A percentile compares a stretch with the other conserved stretches of the same genome.
Evolutionary conservation across 768 basidiomycete genomes (phyloP).

Genomic region (Termitomyces sp.): DNA sequence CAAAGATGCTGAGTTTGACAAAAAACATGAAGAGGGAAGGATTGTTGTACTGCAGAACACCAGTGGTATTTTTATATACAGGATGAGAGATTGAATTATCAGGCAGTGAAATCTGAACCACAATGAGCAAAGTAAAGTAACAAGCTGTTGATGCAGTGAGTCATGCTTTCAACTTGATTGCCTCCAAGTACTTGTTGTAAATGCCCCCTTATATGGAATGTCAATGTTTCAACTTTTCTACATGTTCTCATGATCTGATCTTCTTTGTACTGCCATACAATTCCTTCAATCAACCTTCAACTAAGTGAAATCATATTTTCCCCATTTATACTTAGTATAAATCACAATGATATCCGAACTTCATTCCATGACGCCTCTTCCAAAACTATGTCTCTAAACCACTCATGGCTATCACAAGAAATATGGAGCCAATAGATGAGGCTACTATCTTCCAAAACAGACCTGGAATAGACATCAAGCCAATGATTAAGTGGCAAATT

Average conservation of each 20-base stretch:
- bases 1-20: conserved; percentile 97
- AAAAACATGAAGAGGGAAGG: conserved; percentile 66
- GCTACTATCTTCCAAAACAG: no score
- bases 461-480: no score
- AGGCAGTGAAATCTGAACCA: background rate
- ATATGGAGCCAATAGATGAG: no score
- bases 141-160: background rate
- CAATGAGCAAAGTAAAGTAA: background rate
- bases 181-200: background rate
- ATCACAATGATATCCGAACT: no score
- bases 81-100: background rate
- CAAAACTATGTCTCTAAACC: no score
- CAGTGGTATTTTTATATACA: background rate
- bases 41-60: conserved; percentile 3
- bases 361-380: no score
- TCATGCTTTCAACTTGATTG: background rate
- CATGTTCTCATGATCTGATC: background rate
- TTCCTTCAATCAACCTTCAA: background rate
- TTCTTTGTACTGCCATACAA: background rate
- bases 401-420: no score
- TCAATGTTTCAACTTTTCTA: background rate
- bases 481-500: no score
- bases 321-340: no score
- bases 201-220: background rate
- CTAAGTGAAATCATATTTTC: no score